Evolutionary conservation across 495 filamentous ascomycete genomes (phyloP), one percentile per base, ranked within the genome.

Genomic region (Hypoxylon trugodes): DNA sequence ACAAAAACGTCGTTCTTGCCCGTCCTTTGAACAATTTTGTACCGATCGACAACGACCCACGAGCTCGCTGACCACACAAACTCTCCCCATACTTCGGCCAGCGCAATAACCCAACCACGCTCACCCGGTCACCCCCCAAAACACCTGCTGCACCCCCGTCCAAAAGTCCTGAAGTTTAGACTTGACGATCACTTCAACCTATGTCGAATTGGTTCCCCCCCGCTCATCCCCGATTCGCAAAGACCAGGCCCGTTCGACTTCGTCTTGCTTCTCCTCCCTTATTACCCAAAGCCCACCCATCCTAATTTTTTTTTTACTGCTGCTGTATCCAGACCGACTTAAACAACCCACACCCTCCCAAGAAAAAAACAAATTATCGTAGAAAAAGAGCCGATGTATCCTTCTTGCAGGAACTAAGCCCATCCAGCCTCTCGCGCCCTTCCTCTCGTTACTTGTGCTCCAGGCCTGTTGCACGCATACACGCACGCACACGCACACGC

Each of bases 101-200:
- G 63, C 52, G 47, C 57, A 67, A 67, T n/a, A 67, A 52, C 51
- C 64, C 64, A 58, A 67, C 57, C 63, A 61, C 63, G 46, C 63
- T 53, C 30, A 24, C 40, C 51, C 46, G 52, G 41, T 45, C 64
- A 61, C 52, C 52, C 64, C 64, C 64, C 58, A 47, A 62, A 67
- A 57, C 47, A 50, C 26, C 52, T 61, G 40, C 32, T 56, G 52
- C 64, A 67, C 64, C 64, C 64, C 63, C 30, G 51, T 58, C 54
- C 51, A 38, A 52, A 36, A 61, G 61, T 71, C 53, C 66, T 53
- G 37, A 65, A 54, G 32, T 65, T 66, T 69, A 48, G 59, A 69
- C 56, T n/a, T 69, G 69, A 65, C 69, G 69, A 71, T 71, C 69
- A 71, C 69, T 71, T 72, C 60, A 72, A 60, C 54, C 52, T 61